Evolutionary conservation across 495 filamentous ascomycete genomes (phyloP).

Genomic region (Hypoxylon cercidicola): DNA sequence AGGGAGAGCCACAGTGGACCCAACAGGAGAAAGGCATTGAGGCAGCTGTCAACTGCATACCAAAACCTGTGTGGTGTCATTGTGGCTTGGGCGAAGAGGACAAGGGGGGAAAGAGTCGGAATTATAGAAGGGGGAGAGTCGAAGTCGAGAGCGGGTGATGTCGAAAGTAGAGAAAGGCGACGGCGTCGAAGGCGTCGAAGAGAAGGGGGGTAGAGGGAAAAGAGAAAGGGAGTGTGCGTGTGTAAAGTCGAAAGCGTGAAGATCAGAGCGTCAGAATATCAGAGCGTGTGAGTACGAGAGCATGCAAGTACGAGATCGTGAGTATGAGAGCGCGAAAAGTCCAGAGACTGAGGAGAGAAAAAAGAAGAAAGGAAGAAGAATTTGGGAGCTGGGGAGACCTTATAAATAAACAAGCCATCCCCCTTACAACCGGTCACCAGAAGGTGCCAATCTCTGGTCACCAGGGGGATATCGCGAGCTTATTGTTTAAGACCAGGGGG

Average conservation of each 20-base stretch:
- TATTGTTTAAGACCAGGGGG: no score
- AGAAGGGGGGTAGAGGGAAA: neutral
- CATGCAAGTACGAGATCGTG: neutral
- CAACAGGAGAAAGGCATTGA: conserved; percentile 34
- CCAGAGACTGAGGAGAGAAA: neutral
- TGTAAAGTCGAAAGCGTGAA: neutral
- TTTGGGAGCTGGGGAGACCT: neutral
- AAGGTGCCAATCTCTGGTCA: no score
- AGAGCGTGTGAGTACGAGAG: conserved; percentile 1
- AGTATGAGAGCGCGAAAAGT: neutral
- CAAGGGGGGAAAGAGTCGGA: neutral
- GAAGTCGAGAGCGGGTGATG: neutral
- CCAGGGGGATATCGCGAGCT: no score
- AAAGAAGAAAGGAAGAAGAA: neutral
- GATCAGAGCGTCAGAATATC: neutral
- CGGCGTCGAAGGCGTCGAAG: neutral
- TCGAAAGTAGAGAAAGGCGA: neutral
- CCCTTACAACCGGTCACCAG: no score
- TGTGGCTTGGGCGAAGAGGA: neutral
- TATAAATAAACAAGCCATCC: neutral
- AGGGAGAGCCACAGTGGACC: conserved; percentile 11
- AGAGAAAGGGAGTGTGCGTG: neutral
- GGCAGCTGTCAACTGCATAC: neutral
- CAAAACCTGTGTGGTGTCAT: neutral
- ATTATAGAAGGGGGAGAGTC: neutral